These are phyloP conservation scores for Populus nigra DNA, from an alignment of 345 rosid species.

Conservation along the genomic window DNA sequence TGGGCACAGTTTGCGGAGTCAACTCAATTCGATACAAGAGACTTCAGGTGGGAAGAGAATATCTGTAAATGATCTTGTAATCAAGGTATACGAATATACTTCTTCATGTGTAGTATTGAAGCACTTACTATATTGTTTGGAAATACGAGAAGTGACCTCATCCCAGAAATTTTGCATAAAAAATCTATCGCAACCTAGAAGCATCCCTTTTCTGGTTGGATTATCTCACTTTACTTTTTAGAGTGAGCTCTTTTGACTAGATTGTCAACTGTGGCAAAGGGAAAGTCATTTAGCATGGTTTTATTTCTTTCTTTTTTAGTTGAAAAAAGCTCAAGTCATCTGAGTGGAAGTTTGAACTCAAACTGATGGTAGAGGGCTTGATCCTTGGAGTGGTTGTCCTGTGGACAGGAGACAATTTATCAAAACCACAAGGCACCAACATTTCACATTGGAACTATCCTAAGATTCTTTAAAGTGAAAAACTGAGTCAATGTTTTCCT, in stretches of 20 bases:
- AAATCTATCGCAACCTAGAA: background rate
- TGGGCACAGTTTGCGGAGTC: conserved; percentile 63
- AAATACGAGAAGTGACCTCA: background rate
- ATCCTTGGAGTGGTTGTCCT: background rate
- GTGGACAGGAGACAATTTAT: background rate
- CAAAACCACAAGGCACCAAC: background rate
- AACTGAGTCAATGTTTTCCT: background rate
- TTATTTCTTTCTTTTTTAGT: background rate
- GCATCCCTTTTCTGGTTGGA: background rate
- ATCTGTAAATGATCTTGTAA: conserved; percentile 93
- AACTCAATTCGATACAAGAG: conserved; percentile 81
- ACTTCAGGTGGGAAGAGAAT: conserved; percentile 88
- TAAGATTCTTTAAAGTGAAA: background rate
- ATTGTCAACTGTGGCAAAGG: background rate
- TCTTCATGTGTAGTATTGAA: background rate
- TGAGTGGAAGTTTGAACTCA: background rate
- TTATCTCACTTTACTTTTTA: background rate
- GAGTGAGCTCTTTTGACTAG: background rate
- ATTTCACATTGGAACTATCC: background rate
- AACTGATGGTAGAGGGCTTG: background rate
- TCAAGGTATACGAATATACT: conserved; percentile 82
- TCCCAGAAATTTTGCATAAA: background rate
- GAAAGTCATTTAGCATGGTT: background rate
- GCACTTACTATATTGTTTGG: background rate
- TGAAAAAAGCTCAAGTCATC: background rate